phyloP scores from a whole-genome alignment of 2,329 filamentous ascomycete species.

The Fusarium sp. region DNA sequence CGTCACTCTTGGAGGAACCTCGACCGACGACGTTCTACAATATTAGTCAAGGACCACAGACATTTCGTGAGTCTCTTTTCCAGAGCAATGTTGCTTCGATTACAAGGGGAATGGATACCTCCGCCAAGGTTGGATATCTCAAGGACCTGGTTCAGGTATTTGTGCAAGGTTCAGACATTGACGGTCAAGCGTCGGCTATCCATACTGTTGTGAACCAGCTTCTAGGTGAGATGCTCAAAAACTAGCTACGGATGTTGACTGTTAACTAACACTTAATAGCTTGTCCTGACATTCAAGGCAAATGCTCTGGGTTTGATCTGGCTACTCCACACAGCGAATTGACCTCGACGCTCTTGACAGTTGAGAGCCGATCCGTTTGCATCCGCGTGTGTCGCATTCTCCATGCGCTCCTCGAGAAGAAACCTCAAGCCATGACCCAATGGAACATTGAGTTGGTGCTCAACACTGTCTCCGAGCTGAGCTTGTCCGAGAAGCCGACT shows the following conservation, averaged over 20 bases:
- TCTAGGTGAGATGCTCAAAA: conserved; percentile 45
- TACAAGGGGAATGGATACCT: conserved; percentile 46
- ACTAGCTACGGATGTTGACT: not conserved
- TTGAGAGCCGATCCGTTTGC: conserved; percentile 48
- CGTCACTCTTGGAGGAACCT: conserved; percentile 45
- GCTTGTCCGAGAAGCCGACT: conserved; percentile 36
- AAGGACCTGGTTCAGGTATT: conserved; percentile 49
- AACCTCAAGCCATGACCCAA: conserved; percentile 61
- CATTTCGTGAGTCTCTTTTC: conserved; percentile 47
- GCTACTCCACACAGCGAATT: conserved; percentile 55
- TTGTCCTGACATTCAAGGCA: conserved; percentile 43
- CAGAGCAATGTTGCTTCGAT: conserved; percentile 47
- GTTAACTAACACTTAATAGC: conserved; percentile 39
- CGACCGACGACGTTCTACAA: conserved; percentile 48
- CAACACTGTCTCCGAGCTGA: conserved; percentile 54
- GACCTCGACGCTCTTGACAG: conserved; percentile 45
- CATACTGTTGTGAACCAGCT: conserved; percentile 54
- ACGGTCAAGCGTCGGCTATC: conserved; percentile 57
- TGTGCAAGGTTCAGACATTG: conserved; percentile 43
- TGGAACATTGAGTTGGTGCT: conserved; percentile 67
- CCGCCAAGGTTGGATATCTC: conserved; percentile 52
- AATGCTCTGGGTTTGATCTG: conserved; percentile 49
- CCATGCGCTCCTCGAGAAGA: conserved; percentile 59
- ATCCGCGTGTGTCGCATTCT: conserved; percentile 54
- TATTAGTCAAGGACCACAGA: conserved; percentile 43